Evolutionary conservation across 805 yeast species (phyloP).

Genomic region (Clavispora vitiphila): DNA sequence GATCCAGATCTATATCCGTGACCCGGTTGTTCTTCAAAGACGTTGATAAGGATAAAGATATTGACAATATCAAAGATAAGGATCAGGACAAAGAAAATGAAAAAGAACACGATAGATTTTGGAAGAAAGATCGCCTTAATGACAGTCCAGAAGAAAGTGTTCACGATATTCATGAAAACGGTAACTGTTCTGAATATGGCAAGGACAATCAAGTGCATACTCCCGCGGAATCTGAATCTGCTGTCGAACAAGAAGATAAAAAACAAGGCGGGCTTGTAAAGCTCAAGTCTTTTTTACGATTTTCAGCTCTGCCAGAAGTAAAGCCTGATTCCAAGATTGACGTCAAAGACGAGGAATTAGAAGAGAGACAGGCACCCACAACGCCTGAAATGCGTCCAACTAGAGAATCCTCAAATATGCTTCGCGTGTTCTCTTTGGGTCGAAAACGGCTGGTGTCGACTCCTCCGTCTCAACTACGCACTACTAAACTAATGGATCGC

Average conservation of each 20-base stretch:
- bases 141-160: too few species aligned
- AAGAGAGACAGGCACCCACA: not conserved
- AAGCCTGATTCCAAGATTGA: constrained; percentile 1
- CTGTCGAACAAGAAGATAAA: constrained; percentile 3
- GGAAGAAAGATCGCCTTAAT: not conserved
- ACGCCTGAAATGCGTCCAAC: constrained; percentile 6
- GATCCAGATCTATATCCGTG: constrained; percentile 24
- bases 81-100: not conserved
- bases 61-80: constrained; percentile 7
- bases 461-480: constrained; percentile 4
- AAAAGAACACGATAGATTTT: not conserved
- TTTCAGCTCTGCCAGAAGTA: constrained; percentile 11
- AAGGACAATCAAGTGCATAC: not conserved
- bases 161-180: too few species aligned
- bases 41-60: constrained; percentile 10
- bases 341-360: not conserved
- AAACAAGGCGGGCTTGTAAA: constrained; percentile 5
- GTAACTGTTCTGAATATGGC: not conserved
- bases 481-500: constrained; percentile 7
- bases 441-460: constrained; percentile 10
- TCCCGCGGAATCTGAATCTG: constrained; percentile 2
- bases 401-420: constrained; percentile 2
- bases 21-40: constrained; percentile 23
- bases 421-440: constrained; percentile 5
- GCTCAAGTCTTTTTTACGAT: constrained; percentile 8